A percentile compares a stretch with the other conserved stretches of the same genome.
These are phyloP conservation scores for Exophiala sideris DNA, from an alignment of 2,329 filamentous ascomycete species.

Conservation along the genomic window DNA sequence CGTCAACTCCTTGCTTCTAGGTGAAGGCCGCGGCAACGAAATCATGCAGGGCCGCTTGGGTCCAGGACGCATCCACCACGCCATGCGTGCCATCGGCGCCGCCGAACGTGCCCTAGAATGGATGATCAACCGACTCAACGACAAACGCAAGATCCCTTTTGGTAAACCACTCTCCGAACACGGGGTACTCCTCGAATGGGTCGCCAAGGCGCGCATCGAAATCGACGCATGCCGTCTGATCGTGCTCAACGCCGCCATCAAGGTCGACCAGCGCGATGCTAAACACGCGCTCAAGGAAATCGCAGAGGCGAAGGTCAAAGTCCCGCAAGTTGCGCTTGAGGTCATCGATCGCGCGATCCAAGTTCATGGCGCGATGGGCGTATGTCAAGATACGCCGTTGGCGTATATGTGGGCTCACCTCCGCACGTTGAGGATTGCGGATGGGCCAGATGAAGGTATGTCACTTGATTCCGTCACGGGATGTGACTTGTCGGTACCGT, in stretches of 20 bases:
- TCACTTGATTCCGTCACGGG: background rate
- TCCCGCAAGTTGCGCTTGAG: slow-evolving; percentile 74
- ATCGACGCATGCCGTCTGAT: slow-evolving; percentile 87
- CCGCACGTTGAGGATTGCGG: slow-evolving; percentile 78
- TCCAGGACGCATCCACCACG: slow-evolving; percentile 94
- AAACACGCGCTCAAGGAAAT: slow-evolving; percentile 92
- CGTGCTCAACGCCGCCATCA: slow-evolving; percentile 90
- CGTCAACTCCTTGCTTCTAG: slow-evolving; percentile 75
- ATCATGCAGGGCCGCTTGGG: slow-evolving; percentile 97
- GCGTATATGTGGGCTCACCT: slow-evolving; percentile 71
- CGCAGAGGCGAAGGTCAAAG: slow-evolving; percentile 91
- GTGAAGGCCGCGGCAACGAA: slow-evolving; percentile 91
- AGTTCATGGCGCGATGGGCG: slow-evolving; percentile 83
- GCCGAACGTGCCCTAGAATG: slow-evolving; percentile 87
- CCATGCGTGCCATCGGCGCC: slow-evolving; percentile 90
- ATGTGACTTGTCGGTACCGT: background rate
- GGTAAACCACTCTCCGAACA: slow-evolving; percentile 82
- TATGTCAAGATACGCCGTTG: slow-evolving; percentile 90
- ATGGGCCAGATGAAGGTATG: slow-evolving; percentile 83
- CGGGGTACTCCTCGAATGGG: slow-evolving; percentile 91
- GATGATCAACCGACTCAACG: slow-evolving; percentile 92
- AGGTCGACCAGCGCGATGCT: slow-evolving; percentile 84
- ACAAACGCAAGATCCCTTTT: slow-evolving; percentile 84
- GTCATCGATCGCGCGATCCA: slow-evolving; percentile 95
- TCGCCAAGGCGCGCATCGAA: slow-evolving; percentile 85